Evolutionary conservation across 2,329 filamentous ascomycete genomes (phyloP), one percentile per base, ranked within the genome.

Genomic region (Ophiocordyceps sinensis): DNA sequence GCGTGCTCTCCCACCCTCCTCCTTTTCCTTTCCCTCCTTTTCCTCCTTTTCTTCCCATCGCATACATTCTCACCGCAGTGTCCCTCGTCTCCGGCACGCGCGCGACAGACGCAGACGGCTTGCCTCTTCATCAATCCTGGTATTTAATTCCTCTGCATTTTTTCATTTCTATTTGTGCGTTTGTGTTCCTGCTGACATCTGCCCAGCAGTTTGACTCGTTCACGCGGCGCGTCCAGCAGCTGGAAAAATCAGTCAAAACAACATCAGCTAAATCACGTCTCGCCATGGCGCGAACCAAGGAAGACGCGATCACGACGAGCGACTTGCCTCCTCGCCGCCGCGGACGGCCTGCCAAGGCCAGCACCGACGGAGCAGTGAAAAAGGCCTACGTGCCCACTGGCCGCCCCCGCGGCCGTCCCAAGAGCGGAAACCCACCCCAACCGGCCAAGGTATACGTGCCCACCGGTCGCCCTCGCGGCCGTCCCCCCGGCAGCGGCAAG

Each of bases 381-480:
- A 66, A 64, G 53, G 43, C 57, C 47, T 57, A 58, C 37, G 51
- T 47, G 1, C 55, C 62, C 5, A 54, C 61, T 4, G 65, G 66
- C 37, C 59, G 63, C 3, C 62, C 62, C 15, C 64, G 63, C 17
- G 67, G 66, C 37, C 64, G 66, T 34, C 66, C 66, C 29, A 62
- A 56, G 41, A 61, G 60, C 36, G 55, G 51, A 5, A 57, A 50
- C 15, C 49, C 51, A 28, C 15, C 49, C 51, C 26, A 54, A 57
- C n/a, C n/a, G 46, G 21, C 43, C 19, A 53, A 53, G 19, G 39
- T 54, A 39, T 60, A 63, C 30, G 56, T 52, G 3, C 59, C 65
- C 21, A 61, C 59, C 1, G 67, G 67, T 28, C 60, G 63, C n/a
- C 65, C 65, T 34, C 65, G 68, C n/a, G 67, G 67, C 26, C 64